Evolutionary conservation across 768 basidiomycete species (phyloP), one percentile per base, ranked within the genome.

Genomic region (Rickenella mellea): DNA sequence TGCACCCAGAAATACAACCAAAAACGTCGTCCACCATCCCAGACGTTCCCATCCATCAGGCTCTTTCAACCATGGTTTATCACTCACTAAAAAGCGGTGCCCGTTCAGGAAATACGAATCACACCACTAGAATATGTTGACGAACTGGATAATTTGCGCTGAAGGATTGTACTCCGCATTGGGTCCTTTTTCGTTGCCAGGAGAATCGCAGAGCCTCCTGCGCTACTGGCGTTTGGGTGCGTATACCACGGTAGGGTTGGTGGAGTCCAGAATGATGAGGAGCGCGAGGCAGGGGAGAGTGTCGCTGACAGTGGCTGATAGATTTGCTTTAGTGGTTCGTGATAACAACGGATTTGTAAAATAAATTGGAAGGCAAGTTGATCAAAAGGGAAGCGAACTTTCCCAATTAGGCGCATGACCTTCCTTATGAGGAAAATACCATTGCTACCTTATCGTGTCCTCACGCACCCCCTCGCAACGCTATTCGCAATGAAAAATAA

Each of bases 261-360:
- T 7, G 81, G 80, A 0, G 73, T 65, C 82, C 81, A 83, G 0
- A 80, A 49, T 67, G 2, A 72, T 75, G 4, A 61, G 0, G 80
- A 80, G n/a, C 82, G 70, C 1, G 78, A 80, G 1, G 80, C 70
- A 0, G 83, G 83, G 3, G 79, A 73, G 41, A 83, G 73, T 63
- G 83, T 83, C 1, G 33, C n/a, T n/a, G n/a, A n/a, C n/a, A n/a
- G n/a, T n/a, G 83, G 22, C 50, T 38, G 12, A 48, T 36, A 17
- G 33, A 36, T 36, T 36, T 22, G 10, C 33, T 36, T 17, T 36
- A n/a, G n/a, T n/a, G n/a, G n/a, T n/a, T n/a, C n/a, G n/a, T n/a
- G n/a, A n/a, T n/a, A n/a, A n/a, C n/a, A n/a, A n/a, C n/a, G n/a
- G n/a, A n/a, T n/a, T n/a, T n/a, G n/a, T n/a, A n/a, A n/a, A n/a